Evolutionary conservation across 148 eudicot species (phyloP), one percentile per base, ranked within the genome.

Genomic region (Rhododendron vialii): DNA sequence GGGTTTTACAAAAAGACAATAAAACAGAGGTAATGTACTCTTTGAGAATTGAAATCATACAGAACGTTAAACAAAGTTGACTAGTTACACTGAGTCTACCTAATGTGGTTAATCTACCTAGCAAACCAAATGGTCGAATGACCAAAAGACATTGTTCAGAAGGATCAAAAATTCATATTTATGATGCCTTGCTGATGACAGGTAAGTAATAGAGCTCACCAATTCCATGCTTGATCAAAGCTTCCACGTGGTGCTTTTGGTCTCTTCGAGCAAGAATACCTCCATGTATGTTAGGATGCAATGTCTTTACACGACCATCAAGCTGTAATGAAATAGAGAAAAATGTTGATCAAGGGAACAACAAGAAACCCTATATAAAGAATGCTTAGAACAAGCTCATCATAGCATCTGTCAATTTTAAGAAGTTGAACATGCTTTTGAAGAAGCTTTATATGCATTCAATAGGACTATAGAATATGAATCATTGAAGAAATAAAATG

Each of bases 221-320:
- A 77, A 98, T 94, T 88, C 94, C 95, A 88, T 98, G 98, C 81
- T 95, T 87, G 63, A 89, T 90, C 38, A 98, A 89, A 91, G 99
- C 95, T 91, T 94, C 98, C 98, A 98, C 92, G 89, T 98, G 99
- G 88, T 94, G 94, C 86, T 94, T 90, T 78, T 87, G 92, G 89
- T 93, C 98, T 90, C 98, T 94, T 93, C 95, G 93, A 85, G 99
- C 99, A 92, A 98, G 99, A 86, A 98, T 98, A 77, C 98, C 99
- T 5, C 98, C 99, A 92, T 98, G 98, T 74, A 98, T 88, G 82
- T 71, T 84, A 48, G 99, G 99, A 91, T 98, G 99, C 84, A 98
- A 92, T 71, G 98, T 98, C 93, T 98, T 98, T 85, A 98, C 99
- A 88, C 99, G 99, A 67, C 99, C 99, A 92, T 98, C 99, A 87